Conservation (phyloP, 768 basidiomycete genomes). For the Daedaleopsis nitida region DNA sequence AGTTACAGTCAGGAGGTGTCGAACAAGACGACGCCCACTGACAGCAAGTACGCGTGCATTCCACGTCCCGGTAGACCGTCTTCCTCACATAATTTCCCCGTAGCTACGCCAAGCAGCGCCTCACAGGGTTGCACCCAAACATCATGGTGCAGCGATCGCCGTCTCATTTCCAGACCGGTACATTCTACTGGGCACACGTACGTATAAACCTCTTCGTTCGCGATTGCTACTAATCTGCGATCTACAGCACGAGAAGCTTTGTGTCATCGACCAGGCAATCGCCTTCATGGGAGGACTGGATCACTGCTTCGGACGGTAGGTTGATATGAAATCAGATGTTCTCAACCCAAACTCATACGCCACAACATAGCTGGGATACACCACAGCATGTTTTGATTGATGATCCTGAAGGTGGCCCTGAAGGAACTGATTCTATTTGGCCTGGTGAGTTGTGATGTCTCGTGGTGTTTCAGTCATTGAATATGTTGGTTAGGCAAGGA, state of each 20-base stretch:
- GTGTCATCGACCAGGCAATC: slow-evolving; percentile 95
- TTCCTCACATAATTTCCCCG: neutral
- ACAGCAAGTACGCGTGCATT: slow-evolving; percentile 70
- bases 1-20: slow-evolving; percentile 86
- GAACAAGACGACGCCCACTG: slow-evolving; percentile 89
- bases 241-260: slow-evolving; percentile 91
- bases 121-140: slow-evolving; percentile 83
- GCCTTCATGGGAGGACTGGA: slow-evolving; percentile 99
- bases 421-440: slow-evolving; percentile 76
- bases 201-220: slow-evolving; percentile 27
- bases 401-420: slow-evolving; percentile 65
- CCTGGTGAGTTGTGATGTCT: slow-evolving; percentile 50
- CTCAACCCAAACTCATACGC: neutral
- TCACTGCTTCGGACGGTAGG: slow-evolving; percentile 83
- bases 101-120: slow-evolving; percentile 84
- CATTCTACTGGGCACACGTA: slow-evolving; percentile 99
- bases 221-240: neutral
- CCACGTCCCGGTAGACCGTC: neutral
- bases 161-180: slow-evolving; percentile 96
- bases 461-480: neutral
- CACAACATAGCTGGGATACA: slow-evolving; percentile 80
- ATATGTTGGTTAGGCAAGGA: slow-evolving; percentile 70
- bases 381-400: slow-evolving; percentile 91
- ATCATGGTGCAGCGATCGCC: slow-evolving; percentile 97
- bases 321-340: neutral